These are phyloP conservation scores for Lipomyces japonicus DNA, from an alignment of 805 yeast genomes.

Conservation along the genomic window DNA sequence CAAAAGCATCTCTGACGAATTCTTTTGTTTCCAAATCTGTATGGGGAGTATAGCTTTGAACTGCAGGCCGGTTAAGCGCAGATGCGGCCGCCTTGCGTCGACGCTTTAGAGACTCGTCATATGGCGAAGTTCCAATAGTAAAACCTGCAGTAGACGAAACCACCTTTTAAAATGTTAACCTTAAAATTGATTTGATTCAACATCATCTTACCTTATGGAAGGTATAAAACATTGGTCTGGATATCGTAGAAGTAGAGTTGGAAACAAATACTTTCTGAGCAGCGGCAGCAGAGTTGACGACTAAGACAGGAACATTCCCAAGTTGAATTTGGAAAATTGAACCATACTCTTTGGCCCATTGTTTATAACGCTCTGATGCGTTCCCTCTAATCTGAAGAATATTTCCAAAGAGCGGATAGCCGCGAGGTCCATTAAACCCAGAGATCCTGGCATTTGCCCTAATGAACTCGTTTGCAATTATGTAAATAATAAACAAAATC, in stretches of 20 bases:
- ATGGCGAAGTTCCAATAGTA: conserved; percentile 46
- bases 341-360: conserved; percentile 36
- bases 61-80: conserved; percentile 41
- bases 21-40: conserved; percentile 39
- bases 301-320: conserved; percentile 55
- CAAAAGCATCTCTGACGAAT: conserved; percentile 35
- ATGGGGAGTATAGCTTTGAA: conserved; percentile 37
- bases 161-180: conserved; percentile 7
- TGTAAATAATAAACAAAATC: conserved; percentile 1
- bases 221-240: conserved; percentile 63
- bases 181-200: neutral
- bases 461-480: conserved; percentile 9
- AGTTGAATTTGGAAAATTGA: conserved; percentile 59
- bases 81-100: conserved; percentile 41
- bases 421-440: conserved; percentile 28
- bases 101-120: conserved; percentile 41
- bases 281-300: conserved; percentile 62
- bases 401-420: conserved; percentile 28
- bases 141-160: conserved; percentile 46
- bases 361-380: conserved; percentile 32
- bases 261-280: conserved; percentile 53
- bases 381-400: conserved; percentile 25
- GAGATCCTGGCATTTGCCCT: conserved; percentile 12
- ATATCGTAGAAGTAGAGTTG: conserved; percentile 52
- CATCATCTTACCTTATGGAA: conserved; percentile 51